Evolutionary conservation across 176 grass and related monocot species (phyloP).

Genomic region (Triticum monococcum): DNA sequence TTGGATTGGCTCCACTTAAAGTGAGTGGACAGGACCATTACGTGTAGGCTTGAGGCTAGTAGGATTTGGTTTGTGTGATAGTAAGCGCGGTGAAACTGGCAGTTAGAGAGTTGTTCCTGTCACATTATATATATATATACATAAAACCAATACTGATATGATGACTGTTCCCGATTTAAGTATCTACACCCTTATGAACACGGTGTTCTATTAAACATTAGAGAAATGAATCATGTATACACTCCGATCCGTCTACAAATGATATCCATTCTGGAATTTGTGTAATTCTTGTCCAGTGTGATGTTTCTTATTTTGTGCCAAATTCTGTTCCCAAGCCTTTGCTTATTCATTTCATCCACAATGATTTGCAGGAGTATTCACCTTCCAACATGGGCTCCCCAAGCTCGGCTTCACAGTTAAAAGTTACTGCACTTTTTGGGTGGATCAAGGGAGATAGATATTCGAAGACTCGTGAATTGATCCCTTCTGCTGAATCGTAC

Average conservation of each 20-base stretch:
- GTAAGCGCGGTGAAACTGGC: neutral
- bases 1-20: neutral
- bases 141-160: neutral
- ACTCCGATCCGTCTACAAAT: neutral
- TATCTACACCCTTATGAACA: neutral
- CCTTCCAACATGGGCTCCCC: neutral
- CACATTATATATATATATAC: neutral
- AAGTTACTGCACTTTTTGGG: conserved; percentile 70
- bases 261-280: neutral
- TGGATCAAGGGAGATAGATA: conserved; percentile 48
- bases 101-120: neutral
- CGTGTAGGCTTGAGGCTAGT: neutral
- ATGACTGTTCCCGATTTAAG: neutral
- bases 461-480: conserved; percentile 38
- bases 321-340: neutral
- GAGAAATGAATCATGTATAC: neutral
- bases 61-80: neutral
- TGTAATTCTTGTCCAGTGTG: neutral
- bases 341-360: neutral
- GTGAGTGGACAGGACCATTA: neutral
- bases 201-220: neutral
- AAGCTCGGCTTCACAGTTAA: conserved; percentile 29
- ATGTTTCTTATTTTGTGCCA: neutral
- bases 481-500: conserved; percentile 63
- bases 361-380: conserved; percentile 41